Evolutionary conservation across 2,329 filamentous ascomycete genomes (phyloP), one percentile per base, ranked within the genome.

Genomic region (Alternaria sp.): DNA sequence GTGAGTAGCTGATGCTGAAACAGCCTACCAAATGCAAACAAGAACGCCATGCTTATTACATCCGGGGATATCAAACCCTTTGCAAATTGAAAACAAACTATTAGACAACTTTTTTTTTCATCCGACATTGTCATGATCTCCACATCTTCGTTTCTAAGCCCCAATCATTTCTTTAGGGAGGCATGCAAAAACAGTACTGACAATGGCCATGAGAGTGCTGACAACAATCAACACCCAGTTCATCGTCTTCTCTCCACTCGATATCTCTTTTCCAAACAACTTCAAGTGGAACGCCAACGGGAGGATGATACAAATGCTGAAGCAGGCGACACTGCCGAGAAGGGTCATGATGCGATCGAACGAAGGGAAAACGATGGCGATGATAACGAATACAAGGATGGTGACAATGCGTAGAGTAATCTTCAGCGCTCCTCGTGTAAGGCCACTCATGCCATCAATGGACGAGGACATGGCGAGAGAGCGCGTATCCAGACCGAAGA

Each of bases 341-440:
- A 97, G 89, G 4, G 91, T 91, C 89, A 96, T 96, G 73, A 97
- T 94, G 53, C 89, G 89, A 75, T 97, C 93, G 73, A 97, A 97
- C 0, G 88, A 87, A 0, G 94, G 93, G 72, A 90, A 87, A 2
- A 90, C 67, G 42, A 91, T 87, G 7, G 94, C 88, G 60, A 97
- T 91, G 49, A 87, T 74, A 32, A 97, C 86, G 70, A 97, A 92
- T 3, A 90, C 66, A n/a, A 91, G 68, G 16, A 93, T 85, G 14
- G 89, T 88, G 16, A 86, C 63, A 2, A 96, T 79, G 41, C 91
- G 88, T 28, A 95, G 84, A 2, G 80, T 72, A 34, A 87, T 81
- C 70, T 87, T 91, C 39, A 87, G 75, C 24, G 89, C 62, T 22
- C 84, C 85, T 52, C 89, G 84, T 44, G 86, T 86, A 54, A 84